Evolutionary conservation across 306 rosid species (phyloP).

Genomic region (Cajanus cajan): DNA sequence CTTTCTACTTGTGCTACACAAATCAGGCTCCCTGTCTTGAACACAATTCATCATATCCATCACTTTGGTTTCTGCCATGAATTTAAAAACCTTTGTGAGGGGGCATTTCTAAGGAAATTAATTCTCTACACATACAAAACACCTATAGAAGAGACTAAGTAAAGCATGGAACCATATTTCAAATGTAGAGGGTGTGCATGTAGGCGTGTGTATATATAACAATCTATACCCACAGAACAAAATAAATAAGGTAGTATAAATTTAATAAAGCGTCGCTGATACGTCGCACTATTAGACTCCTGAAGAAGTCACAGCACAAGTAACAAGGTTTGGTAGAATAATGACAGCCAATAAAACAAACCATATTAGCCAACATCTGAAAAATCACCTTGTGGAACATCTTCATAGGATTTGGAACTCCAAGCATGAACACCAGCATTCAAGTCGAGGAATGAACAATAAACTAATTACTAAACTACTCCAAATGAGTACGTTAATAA

Average conservation of each 20-base stretch:
- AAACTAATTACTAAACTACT: not conserved
- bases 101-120: conserved; percentile 19
- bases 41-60: conserved; percentile 30
- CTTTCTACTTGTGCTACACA: conserved; percentile 41
- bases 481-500: not conserved
- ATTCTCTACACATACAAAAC: conserved; percentile 36
- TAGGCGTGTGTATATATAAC: too few relatives aligned
- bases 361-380: not conserved
- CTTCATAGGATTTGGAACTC: not conserved
- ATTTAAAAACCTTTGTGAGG: conserved; percentile 29
- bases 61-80: conserved; percentile 38
- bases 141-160: not conserved
- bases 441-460: not conserved
- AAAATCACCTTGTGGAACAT: not conserved
- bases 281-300: not conserved
- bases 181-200: not conserved
- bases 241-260: not conserved
- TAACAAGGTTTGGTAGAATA: not conserved
- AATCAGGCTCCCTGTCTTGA: conserved; percentile 45
- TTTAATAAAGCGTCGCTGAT: not conserved
- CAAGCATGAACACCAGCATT: not conserved
- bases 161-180: conserved; percentile 11
- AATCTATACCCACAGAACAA: not conserved
- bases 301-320: not conserved
- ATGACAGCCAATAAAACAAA: not conserved